Percentiles rank a stretch among this genome's conserved stretches.
These are phyloP conservation scores for Selenicereus undatus DNA, from an alignment of 148 eudicot species.

Conservation along the genomic window DNA sequence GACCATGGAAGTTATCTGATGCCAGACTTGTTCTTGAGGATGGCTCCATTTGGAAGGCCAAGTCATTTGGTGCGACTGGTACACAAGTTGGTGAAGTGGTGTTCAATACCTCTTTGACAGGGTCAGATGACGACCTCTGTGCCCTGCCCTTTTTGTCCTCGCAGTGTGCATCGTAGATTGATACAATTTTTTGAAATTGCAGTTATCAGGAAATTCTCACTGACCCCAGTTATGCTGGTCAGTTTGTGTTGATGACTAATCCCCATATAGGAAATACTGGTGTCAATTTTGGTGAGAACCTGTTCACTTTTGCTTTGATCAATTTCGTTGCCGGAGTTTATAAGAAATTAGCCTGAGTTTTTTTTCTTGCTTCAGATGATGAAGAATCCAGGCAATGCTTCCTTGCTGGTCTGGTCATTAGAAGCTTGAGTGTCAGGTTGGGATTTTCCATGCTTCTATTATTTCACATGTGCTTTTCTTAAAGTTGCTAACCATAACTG, in stretches of 20 bases:
- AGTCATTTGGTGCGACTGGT: slow-evolving; percentile 94
- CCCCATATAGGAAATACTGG: slow-evolving; percentile 99
- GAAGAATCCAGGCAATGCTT: slow-evolving; percentile 93
- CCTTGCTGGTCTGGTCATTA: slow-evolving; percentile 79
- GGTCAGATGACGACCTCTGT: slow-evolving; percentile 40
- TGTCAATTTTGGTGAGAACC: slow-evolving; percentile 73
- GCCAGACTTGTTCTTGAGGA: slow-evolving; percentile 94
- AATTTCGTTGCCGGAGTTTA: slow-evolving; percentile 4
- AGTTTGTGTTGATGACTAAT: slow-evolving; percentile 94
- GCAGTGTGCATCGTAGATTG: background rate
- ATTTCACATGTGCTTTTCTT: background rate
- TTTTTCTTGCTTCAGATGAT: slow-evolving; percentile 51
- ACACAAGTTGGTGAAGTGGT: slow-evolving; percentile 99
- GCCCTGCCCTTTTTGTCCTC: background rate
- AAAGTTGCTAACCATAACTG: background rate
- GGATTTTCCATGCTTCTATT: background rate
- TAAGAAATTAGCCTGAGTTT: slow-evolving; percentile 3
- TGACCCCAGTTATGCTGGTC: slow-evolving; percentile 99
- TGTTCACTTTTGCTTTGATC: slow-evolving; percentile 5
- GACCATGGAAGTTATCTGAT: slow-evolving; percentile 96
- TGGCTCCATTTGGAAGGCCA: slow-evolving; percentile 93
- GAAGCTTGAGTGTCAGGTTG: slow-evolving; percentile 90
- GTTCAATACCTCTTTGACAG: slow-evolving; percentile 88
- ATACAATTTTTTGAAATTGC: slow-evolving; percentile 7
- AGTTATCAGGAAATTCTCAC: slow-evolving; percentile 98